A percentile compares a stretch with the other conserved stretches of the same genome.
phyloP scores from a whole-genome alignment of 192 early-diverging fungal genomes.

The Chytriomyces confervae region DNA sequence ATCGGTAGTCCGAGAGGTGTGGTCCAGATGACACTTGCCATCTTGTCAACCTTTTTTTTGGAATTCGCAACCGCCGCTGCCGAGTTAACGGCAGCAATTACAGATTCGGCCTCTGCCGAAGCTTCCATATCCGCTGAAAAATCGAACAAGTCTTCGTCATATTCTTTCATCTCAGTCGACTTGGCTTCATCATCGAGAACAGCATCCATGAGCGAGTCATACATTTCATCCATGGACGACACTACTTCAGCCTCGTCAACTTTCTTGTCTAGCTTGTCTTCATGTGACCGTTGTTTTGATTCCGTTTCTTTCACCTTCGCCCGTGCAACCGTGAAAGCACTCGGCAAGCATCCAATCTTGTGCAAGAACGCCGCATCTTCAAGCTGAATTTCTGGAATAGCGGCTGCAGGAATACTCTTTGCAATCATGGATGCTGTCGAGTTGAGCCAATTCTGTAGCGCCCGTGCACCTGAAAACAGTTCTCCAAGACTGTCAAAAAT shows the following conservation, averaged over 20 bases:
- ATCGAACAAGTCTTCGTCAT: slow-evolving; percentile 10
- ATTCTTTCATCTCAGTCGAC: neutral
- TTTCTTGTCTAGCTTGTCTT: slow-evolving; percentile 14
- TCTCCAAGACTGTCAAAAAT: slow-evolving; percentile 87
- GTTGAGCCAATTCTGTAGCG: slow-evolving; percentile 94
- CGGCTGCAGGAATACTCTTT: slow-evolving; percentile 68
- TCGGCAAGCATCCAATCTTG: slow-evolving; percentile 47
- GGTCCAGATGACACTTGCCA: slow-evolving; percentile 95
- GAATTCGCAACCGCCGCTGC: slow-evolving; percentile 33
- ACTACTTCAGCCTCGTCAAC: neutral
- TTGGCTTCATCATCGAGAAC: slow-evolving; percentile 30
- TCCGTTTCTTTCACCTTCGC: neutral
- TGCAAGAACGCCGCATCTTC: slow-evolving; percentile 44
- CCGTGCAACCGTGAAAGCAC: slow-evolving; percentile 38
- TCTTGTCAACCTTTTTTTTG: slow-evolving; percentile 40
- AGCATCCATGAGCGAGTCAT: slow-evolving; percentile 10
- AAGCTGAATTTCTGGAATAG: slow-evolving; percentile 50
- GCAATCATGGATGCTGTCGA: slow-evolving; percentile 83
- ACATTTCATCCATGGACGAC: slow-evolving; percentile 1
- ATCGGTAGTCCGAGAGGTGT: slow-evolving; percentile 92
- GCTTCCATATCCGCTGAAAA: slow-evolving; percentile 1
- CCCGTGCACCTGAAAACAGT: slow-evolving; percentile 85
- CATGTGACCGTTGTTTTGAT: neutral
- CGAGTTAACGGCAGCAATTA: slow-evolving; percentile 14
- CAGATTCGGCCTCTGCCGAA: neutral